These are phyloP conservation scores for Epichloe typhina DNA, from an alignment of 2,329 filamentous ascomycete genomes.

Conservation along the genomic window DNA sequence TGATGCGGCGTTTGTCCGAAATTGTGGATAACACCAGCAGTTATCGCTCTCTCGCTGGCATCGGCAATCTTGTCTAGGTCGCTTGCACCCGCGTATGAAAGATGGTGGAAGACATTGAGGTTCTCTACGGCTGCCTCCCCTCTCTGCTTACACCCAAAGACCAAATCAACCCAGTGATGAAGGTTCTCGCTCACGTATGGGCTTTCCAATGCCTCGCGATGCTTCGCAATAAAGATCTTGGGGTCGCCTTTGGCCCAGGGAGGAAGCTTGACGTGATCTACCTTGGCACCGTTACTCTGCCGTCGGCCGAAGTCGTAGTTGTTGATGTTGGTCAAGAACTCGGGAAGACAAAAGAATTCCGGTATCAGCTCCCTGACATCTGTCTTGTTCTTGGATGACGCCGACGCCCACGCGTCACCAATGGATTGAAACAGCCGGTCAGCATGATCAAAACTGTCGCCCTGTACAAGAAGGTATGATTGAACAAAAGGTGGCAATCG, in stretches of 20 bases:
- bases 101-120: slow-evolving; percentile 89
- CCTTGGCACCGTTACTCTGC: slow-evolving; percentile 65
- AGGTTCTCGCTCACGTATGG: slow-evolving; percentile 81
- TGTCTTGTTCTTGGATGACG: slow-evolving; percentile 78
- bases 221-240: slow-evolving; percentile 87
- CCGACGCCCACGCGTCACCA: slow-evolving; percentile 79
- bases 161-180: slow-evolving; percentile 89
- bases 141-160: slow-evolving; percentile 89
- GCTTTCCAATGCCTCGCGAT: slow-evolving; percentile 90
- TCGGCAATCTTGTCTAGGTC: slow-evolving; percentile 87
- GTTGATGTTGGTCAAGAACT: slow-evolving; percentile 90
- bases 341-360: slow-evolving; percentile 93
- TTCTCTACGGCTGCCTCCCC: slow-evolving; percentile 90
- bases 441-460: slow-evolving; percentile 91
- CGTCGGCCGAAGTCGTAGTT: slow-evolving; percentile 84
- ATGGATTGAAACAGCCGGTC: slow-evolving; percentile 93
- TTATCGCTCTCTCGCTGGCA: slow-evolving; percentile 71
- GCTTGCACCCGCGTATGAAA: slow-evolving; percentile 88
- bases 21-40: slow-evolving; percentile 94
- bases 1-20: slow-evolving; percentile 97
- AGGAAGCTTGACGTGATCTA: slow-evolving; percentile 80
- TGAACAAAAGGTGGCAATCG: slow-evolving; percentile 92
- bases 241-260: slow-evolving; percentile 96
- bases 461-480: slow-evolving; percentile 85
- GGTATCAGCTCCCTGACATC: slow-evolving; percentile 92